Percentiles rank a stretch among this genome's conserved stretches.
These are phyloP conservation scores for Tolypocladium inflatum DNA, from an alignment of 2,329 filamentous ascomycete genomes.

Conservation along the genomic window DNA sequence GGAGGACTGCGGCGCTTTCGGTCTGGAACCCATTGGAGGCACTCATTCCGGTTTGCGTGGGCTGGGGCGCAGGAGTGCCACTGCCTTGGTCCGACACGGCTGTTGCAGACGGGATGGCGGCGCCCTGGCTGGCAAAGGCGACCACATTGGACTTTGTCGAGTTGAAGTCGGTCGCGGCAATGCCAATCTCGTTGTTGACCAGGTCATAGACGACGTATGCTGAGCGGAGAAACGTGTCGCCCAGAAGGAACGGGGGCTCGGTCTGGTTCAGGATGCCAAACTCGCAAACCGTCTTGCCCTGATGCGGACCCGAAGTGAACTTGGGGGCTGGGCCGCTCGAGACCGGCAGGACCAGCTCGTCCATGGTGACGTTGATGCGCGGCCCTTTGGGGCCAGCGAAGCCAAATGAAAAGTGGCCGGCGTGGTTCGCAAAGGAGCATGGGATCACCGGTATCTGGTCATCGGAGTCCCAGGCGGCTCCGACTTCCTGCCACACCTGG, in stretches of 20 bases:
- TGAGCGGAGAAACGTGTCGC: slow-evolving; percentile 49
- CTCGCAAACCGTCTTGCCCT: slow-evolving; percentile 37
- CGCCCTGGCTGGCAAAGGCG: slow-evolving; percentile 38
- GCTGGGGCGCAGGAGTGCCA: slow-evolving; percentile 9
- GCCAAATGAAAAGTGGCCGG: slow-evolving; percentile 43
- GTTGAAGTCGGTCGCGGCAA: slow-evolving; percentile 48
- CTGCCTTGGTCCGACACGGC: slow-evolving; percentile 29
- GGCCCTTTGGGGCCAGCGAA: slow-evolving; percentile 40
- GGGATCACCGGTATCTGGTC: slow-evolving; percentile 35
- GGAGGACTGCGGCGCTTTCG: slow-evolving; percentile 8
- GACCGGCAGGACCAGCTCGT: slow-evolving; percentile 44
- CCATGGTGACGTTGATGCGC: slow-evolving; percentile 41
- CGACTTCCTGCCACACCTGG: slow-evolving; percentile 44
- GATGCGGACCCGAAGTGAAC: slow-evolving; percentile 31
- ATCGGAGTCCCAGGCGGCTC: slow-evolving; percentile 33
- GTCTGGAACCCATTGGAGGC: slow-evolving; percentile 23
- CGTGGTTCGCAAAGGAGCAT: slow-evolving; percentile 34
- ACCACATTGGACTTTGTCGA: slow-evolving; percentile 39
- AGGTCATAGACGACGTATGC: slow-evolving; percentile 53
- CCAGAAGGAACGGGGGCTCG: slow-evolving; percentile 35
- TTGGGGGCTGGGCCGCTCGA: slow-evolving; percentile 19
- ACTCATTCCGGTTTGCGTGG: slow-evolving; percentile 11
- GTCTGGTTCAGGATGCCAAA: slow-evolving; percentile 48
- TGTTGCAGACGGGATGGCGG: slow-evolving; percentile 41
- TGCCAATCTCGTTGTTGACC: slow-evolving; percentile 44